Percentiles rank a stretch among this genome's conserved stretches.
Conservation (phyloP, 176 grass and related monocot species). For the Oryza glaberrima region DNA sequence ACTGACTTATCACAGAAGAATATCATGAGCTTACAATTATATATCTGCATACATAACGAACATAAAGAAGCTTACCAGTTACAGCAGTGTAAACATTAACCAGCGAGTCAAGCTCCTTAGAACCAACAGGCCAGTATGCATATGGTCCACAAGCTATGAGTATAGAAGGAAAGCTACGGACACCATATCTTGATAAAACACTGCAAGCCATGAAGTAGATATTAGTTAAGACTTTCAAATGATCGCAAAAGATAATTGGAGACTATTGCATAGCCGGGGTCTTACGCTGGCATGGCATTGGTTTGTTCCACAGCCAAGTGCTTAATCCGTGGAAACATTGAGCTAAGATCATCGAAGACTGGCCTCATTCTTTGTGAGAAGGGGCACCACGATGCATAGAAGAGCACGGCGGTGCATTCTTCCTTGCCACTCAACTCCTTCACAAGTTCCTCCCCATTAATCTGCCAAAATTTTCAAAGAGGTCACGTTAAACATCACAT, state of each 20-base stretch:
- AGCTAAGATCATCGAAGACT: conserved; percentile 74
- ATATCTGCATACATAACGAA: conserved; percentile 6
- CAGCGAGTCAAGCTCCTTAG: conserved; percentile 68
- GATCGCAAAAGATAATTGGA: conserved; percentile 25
- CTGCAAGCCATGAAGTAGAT: conserved; percentile 54
- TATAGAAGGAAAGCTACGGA: conserved; percentile 76
- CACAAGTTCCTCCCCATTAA: conserved; percentile 56
- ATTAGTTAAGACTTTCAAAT: conserved; percentile 24
- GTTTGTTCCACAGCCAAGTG: conserved; percentile 87
- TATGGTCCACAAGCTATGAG: conserved; percentile 58
- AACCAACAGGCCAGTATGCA: conserved; percentile 41
- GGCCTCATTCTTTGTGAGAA: conserved; percentile 64
- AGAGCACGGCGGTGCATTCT: conserved; percentile 60
- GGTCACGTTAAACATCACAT: conserved; percentile 11
- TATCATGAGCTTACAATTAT: background rate
- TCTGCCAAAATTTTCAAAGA: conserved; percentile 36
- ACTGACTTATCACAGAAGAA: background rate
- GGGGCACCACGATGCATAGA: conserved; percentile 90
- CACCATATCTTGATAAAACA: conserved; percentile 65
- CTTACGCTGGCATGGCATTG: conserved; percentile 65
- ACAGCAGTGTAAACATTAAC: conserved; percentile 64
- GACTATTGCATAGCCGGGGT: background rate
- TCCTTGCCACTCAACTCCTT: conserved; percentile 34
- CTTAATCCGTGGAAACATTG: conserved; percentile 84
- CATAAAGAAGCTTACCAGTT: conserved; percentile 53